Base-by-base conservation (phyloP, 1,284 basidiomycete species). In the Trametes pubescens region DNA sequence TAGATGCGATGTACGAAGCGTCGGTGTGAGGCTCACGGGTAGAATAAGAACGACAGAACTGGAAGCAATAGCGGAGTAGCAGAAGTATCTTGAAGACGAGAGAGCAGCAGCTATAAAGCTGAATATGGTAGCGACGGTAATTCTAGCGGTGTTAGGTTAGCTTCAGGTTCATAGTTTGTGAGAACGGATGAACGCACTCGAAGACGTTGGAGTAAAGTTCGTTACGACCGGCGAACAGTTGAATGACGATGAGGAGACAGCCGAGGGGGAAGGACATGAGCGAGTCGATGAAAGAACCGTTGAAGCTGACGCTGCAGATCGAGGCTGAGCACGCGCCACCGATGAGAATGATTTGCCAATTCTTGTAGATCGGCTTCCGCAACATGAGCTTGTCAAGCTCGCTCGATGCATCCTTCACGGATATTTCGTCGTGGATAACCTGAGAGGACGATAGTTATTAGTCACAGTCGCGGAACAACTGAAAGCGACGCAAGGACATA, bases 161-260 rank as follows among this genome's bases (percentile, higher is more conserved):
- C 22, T 32, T 7, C 22, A 16, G 14, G 37, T 0, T 16, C 18
- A 47, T n/a, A 2, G 1, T 11, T 32, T 18, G 7, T 10, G n/a
- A 51, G 22, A 26, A 22, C 44, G 60, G 60, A 38, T 8, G 47
- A 54, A 81, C 86, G 52, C 64, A 91, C 86, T 96, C 95, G 70
- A 95, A 95, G 34, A 94, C 85, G 67, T 95, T 94, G 16, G 87
- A 89, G 74, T 95, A 95, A 43, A 98, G 78, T 76, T 96, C 93
- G 72, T 94, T 92, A 65, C 87, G 82, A 10, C 86, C 86, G 11
- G 90, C 89, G 43, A 94, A 75, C 56, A 91, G 81, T 73, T 96
- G 94, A n/a, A 94, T 84, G 49, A 80, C 77, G 22, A 94, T 88
- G 34, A 98, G 83, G 11, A 95, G 80, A n/a, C 86, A 86, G 14